These are phyloP conservation scores for Orbilia quercus DNA, from an alignment of 2,329 filamentous ascomycete genomes.

Conservation along the genomic window DNA sequence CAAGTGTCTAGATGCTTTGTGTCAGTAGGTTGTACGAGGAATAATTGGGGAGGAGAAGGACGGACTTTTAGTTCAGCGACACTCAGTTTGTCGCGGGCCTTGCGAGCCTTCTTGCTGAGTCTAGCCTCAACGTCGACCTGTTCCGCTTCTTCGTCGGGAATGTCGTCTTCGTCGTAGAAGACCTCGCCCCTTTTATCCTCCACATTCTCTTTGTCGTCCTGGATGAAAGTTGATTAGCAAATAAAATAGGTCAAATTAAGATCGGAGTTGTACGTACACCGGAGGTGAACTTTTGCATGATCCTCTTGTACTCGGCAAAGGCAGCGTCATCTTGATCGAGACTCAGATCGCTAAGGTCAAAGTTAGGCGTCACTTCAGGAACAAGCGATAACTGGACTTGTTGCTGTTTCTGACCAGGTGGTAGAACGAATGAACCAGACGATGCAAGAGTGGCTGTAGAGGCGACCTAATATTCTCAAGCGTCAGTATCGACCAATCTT, in stretches of 20 bases:
- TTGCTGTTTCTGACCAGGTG: conserved; percentile 55
- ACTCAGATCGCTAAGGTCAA: conserved; percentile 66
- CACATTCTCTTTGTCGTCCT: conserved; percentile 70
- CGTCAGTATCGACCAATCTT: conserved; percentile 7
- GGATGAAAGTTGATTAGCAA: conserved; percentile 22
- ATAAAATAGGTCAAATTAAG: too few relatives aligned
- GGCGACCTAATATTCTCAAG: conserved; percentile 56
- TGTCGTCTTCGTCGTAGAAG: conserved; percentile 80
- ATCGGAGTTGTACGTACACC: conserved; percentile 63
- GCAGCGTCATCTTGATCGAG: conserved; percentile 77
- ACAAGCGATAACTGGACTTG: conserved; percentile 60
- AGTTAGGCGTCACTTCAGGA: conserved; percentile 65
- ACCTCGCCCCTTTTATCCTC: conserved; percentile 87
- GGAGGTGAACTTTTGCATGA: conserved; percentile 80
- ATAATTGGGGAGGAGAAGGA: conserved; percentile 5
- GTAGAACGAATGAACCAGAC: conserved; percentile 28
- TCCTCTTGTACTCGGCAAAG: conserved; percentile 83
- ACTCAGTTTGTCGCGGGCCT: conserved; percentile 89
- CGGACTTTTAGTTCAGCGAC: conserved; percentile 85
- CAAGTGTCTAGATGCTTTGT: conserved; percentile 71
- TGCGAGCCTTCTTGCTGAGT: conserved; percentile 93
- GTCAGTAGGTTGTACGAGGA: conserved; percentile 19
- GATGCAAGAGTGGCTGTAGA: conserved; percentile 57
- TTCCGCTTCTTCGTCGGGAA: conserved; percentile 79
- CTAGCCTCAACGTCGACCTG: conserved; percentile 73